Evolutionary conservation across 352 stramenopile species (phyloP), one percentile per base, ranked within the genome.

Genomic region (Aphanomyces stellatus): DNA sequence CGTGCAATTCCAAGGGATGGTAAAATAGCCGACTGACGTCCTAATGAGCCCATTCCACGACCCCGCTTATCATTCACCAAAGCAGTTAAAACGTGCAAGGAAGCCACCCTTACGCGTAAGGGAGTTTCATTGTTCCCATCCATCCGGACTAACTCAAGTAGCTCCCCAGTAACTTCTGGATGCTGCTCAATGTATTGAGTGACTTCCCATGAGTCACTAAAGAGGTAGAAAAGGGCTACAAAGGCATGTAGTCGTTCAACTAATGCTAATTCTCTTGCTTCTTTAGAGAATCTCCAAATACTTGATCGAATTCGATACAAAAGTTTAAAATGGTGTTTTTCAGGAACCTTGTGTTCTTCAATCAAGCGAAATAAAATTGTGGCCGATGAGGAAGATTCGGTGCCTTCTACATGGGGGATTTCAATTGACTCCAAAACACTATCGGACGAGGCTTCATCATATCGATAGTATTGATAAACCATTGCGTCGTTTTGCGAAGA

Each of bases 161-260:
- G 69, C 6, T 74, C 73, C 11, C 83, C 81, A 15, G 79, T 88
- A 17, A 95, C 75, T 33, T 91, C 84, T 5, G 82, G 71, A 71
- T 92, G 85, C 31, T 88, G 73, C 51, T 93, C 84, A 41, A 93
- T 76, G 63, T 90, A 90, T 71, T 76, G 86, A 10, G 78, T 86
- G 31, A 92, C 82, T 51, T 95, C 83, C 56, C 76, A 79, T 7
- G 83, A 74, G 51, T 93, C 84, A 53, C 79, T 82, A 40, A 90
- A 91, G 5, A 84, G 73, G 28, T 85, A 86, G 69, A 92, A 93
- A 31, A 95, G 74, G 27, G 75, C 81, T 30, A 91, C 37, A 17
- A 93, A 56, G 34, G 85, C 80, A 42, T 90, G 69, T 37, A 95
- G 49, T 37, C 80, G 76, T 60, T 91, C 80, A n/a, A 93, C 68